A percentile compares a stretch with the other conserved stretches of the same genome.
Conservation (phyloP, 208 protist genomes). For the Leishmania braziliensis region DNA sequence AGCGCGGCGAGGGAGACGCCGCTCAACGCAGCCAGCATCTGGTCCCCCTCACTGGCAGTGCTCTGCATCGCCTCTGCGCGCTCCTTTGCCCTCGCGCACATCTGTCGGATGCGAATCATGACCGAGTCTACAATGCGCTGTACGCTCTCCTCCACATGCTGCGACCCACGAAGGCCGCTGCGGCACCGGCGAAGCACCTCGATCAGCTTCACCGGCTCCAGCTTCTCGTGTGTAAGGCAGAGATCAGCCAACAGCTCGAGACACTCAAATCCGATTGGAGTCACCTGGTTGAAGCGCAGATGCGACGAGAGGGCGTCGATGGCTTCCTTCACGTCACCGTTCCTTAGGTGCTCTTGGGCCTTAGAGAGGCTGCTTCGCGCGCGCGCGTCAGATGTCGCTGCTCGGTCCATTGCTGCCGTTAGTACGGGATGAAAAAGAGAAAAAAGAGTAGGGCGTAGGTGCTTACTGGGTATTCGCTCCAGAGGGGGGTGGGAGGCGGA, state of each 20-base stretch:
- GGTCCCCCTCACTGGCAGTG: slow-evolving; percentile 42
- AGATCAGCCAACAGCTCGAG: slow-evolving; percentile 67
- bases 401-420: slow-evolving; percentile 15
- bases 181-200: slow-evolving; percentile 36
- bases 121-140: slow-evolving; percentile 53
- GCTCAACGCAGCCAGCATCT: slow-evolving; percentile 59
- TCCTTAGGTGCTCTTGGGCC: slow-evolving; percentile 50
- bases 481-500: not conserved
- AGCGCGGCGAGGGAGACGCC: slow-evolving; percentile 53
- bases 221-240: slow-evolving; percentile 45
- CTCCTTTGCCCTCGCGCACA: slow-evolving; percentile 37
- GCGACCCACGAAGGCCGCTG: slow-evolving; percentile 50
- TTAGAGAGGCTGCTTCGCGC: slow-evolving; percentile 54
- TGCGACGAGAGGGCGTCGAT: slow-evolving; percentile 46
- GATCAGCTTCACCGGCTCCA: slow-evolving; percentile 24
- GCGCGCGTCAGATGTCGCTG: slow-evolving; percentile 46
- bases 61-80: slow-evolving; percentile 33
- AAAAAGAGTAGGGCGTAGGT: not conserved
- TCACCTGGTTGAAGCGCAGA: slow-evolving; percentile 42
- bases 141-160: slow-evolving; percentile 60
- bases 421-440: not conserved
- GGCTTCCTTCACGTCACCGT: slow-evolving; percentile 49
- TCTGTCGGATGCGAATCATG: slow-evolving; percentile 44
- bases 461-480: not conserved
- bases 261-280: slow-evolving; percentile 45